These are phyloP conservation scores for Sphaceloma murrayae DNA, from an alignment of 2,329 filamentous ascomycete genomes.

Conservation along the genomic window DNA sequence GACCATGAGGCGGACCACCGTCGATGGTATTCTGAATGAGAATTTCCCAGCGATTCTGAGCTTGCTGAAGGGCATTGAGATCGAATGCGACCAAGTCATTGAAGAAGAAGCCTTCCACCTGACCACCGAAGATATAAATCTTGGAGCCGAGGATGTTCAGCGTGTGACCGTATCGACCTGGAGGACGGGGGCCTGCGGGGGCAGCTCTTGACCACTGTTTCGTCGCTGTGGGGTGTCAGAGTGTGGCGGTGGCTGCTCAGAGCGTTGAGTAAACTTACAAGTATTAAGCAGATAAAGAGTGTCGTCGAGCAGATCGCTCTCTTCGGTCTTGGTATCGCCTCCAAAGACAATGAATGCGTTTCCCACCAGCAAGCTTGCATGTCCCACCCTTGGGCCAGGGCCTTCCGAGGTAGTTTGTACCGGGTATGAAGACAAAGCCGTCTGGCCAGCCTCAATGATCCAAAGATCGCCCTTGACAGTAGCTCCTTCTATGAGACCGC, in stretches of 20 bases:
- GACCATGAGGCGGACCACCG: slow-evolving; percentile 49
- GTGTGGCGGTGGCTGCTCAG: not conserved
- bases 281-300: slow-evolving; percentile 95
- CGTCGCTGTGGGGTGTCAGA: slow-evolving; percentile 55
- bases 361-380: slow-evolving; percentile 85
- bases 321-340: slow-evolving; percentile 94
- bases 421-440: slow-evolving; percentile 81
- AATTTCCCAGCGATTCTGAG: slow-evolving; percentile 88
- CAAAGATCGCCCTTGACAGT: slow-evolving; percentile 95
- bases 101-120: slow-evolving; percentile 96
- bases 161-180: slow-evolving; percentile 90
- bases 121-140: slow-evolving; percentile 94
- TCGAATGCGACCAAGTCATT: slow-evolving; percentile 95
- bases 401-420: slow-evolving; percentile 87
- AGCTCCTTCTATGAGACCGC: slow-evolving; percentile 85
- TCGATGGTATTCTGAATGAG: slow-evolving; percentile 67
- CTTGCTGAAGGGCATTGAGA: slow-evolving; percentile 83
- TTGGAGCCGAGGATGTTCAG: slow-evolving; percentile 94
- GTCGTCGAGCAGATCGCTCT: slow-evolving; percentile 83
- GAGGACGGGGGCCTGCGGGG: slow-evolving; percentile 73
- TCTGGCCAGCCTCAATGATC: slow-evolving; percentile 83
- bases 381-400: slow-evolving; percentile 86
- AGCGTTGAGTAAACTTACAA: slow-evolving; percentile 52
- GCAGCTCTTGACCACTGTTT: slow-evolving; percentile 95
- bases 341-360: slow-evolving; percentile 99